Evolutionary conservation across 2,329 filamentous ascomycete genomes (phyloP), one percentile per base, ranked within the genome.

Genomic region (Microcera coccophila): DNA sequence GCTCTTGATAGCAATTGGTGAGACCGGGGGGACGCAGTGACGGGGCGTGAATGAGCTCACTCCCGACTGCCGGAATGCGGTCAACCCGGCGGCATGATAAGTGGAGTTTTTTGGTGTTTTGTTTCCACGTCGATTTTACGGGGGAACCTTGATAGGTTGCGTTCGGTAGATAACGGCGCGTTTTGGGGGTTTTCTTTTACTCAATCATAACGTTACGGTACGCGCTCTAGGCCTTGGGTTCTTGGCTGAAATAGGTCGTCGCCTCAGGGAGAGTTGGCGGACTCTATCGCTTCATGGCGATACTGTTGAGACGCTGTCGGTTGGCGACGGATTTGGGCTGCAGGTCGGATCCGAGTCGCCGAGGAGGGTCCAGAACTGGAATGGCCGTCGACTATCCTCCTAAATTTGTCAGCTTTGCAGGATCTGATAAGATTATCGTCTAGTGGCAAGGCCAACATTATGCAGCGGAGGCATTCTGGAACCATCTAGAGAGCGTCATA

Each of bases 401-500:
- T 44, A 24, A 17, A 54, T 57, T 56, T 56, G 50, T 53, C 53
- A 58, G 37, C 21, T n/a, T 33, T 32, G 22, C 44, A 40, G 42
- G 40, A 58, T 56, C 52, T 49, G 52, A 53, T 58, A 45, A 53
- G 50, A 56, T 51, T 51, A 41, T 45, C 42, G 36, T 7, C 12
- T 26, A 7, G 22, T 7, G 22, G 12, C 22, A 26, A 7, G 22
- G n/a, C n/a, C n/a, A n/a, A n/a, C n/a, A n/a, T n/a, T n/a, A n/a
- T n/a, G n/a, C n/a, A n/a, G n/a, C n/a, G n/a, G n/a, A n/a, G n/a
- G n/a, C n/a, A n/a, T n/a, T n/a, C n/a, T n/a, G n/a, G n/a, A n/a
- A n/a, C n/a, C n/a, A n/a, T n/a, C n/a, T n/a, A n/a, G n/a, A n/a
- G n/a, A n/a, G n/a, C n/a, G n/a, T n/a, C n/a, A n/a, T n/a, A n/a